phyloP scores from a whole-genome alignment of 192 early-diverging fungal genomes.

The Phlyctochytrium planicorne region DNA sequence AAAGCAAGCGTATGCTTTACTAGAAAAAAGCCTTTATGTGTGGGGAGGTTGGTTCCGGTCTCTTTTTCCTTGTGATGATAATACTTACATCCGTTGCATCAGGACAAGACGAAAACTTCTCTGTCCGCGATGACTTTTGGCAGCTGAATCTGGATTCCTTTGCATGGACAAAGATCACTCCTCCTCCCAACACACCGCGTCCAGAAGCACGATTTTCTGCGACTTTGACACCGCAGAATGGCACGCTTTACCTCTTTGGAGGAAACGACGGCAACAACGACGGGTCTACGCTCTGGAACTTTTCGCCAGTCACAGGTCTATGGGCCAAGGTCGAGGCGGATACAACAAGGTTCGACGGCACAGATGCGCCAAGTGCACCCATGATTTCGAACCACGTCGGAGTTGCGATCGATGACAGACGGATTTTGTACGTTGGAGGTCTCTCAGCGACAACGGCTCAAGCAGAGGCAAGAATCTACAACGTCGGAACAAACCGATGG shows the following conservation, averaged over 20 bases:
- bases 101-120: slow-evolving; percentile 10
- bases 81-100: too few relatives aligned
- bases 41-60: too few relatives aligned
- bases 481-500: slow-evolving; percentile 6
- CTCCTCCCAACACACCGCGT: not conserved
- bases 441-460: slow-evolving; percentile 2
- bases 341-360: not conserved
- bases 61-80: too few relatives aligned
- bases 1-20: not conserved
- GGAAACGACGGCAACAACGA: slow-evolving; percentile 8
- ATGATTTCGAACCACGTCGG: not conserved
- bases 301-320: not conserved
- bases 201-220: not conserved
- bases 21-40: not conserved
- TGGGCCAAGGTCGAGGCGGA: slow-evolving; percentile 2
- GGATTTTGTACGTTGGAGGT: slow-evolving; percentile 11
- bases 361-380: not conserved
- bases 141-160: not conserved
- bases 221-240: not conserved
- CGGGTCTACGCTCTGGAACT: slow-evolving; percentile 7
- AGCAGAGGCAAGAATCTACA: slow-evolving; percentile 1
- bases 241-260: slow-evolving; percentile 14
- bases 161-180: not conserved
- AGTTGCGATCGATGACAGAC: not conserved
- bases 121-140: slow-evolving; percentile 8